Percentiles rank a stretch among this genome's conserved stretches.
These are phyloP conservation scores for Colletotrichum navitas DNA, from an alignment of 2,329 filamentous ascomycete genomes.

Conservation along the genomic window DNA sequence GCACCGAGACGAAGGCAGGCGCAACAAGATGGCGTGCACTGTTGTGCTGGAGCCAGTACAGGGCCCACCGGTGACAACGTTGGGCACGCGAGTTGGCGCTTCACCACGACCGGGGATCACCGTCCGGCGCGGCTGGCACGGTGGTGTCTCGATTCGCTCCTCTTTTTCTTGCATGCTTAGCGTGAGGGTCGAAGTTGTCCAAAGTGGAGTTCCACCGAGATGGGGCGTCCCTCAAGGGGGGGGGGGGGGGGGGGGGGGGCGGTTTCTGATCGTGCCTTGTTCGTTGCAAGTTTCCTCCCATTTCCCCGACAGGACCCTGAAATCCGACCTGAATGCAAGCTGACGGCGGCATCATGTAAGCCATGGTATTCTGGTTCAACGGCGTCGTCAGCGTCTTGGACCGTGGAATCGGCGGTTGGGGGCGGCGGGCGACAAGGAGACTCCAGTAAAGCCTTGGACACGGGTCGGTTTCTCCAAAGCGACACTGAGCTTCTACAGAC, in stretches of 20 bases:
- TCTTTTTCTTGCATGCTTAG: constrained; percentile 31
- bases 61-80: constrained; percentile 35
- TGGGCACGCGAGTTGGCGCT: constrained; percentile 37
- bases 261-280: constrained; percentile 38
- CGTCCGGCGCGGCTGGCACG: constrained; percentile 26
- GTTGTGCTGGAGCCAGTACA: constrained; percentile 17
- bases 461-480: not conserved
- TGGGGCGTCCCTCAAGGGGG: constrained; percentile 18
- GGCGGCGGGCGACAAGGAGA: not conserved
- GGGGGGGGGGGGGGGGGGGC: constrained; percentile 24
- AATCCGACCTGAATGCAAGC: constrained; percentile 20
- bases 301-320: constrained; percentile 40
- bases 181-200: constrained; percentile 18
- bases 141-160: constrained; percentile 30
- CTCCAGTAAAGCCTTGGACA: not conserved
- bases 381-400: constrained; percentile 15
- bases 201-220: constrained; percentile 40
- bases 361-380: constrained; percentile 18
- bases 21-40: not conserved
- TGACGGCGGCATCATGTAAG: constrained; percentile 35
- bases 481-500: not conserved
- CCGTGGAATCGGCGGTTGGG: not conserved
- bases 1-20: not conserved
- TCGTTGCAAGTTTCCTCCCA: constrained; percentile 38
- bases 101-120: constrained; percentile 26